Percentiles rank a stretch among this genome's conserved stretches.
These are phyloP conservation scores for Pythium insidiosum DNA, from an alignment of 352 stramenopile species.

Conservation along the genomic window DNA sequence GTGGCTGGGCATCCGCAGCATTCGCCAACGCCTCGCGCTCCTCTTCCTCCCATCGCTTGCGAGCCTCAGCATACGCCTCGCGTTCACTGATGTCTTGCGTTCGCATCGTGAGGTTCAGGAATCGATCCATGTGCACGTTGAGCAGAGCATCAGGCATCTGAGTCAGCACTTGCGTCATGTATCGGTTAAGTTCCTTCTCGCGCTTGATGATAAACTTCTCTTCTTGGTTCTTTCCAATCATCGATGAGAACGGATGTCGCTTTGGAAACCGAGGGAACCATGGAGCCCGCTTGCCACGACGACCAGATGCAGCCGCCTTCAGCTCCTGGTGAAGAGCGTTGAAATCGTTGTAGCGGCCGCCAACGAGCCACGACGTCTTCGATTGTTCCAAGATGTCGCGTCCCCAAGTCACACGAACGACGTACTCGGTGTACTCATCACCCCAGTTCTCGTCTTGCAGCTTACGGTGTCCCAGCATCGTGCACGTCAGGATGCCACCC, in stretches of 20 bases:
- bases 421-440: constrained; percentile 88
- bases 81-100: constrained; percentile 84
- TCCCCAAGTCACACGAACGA: constrained; percentile 81
- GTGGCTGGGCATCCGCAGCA: constrained; percentile 71
- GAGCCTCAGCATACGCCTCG: constrained; percentile 81
- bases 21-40: constrained; percentile 82
- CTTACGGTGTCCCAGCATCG: constrained; percentile 84
- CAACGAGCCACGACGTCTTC: constrained; percentile 84
- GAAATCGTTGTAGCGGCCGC: constrained; percentile 87
- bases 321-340: constrained; percentile 86
- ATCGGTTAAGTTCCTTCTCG: constrained; percentile 88
- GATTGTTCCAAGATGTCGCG: constrained; percentile 85
- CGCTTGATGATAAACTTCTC: constrained; percentile 90
- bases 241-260: constrained; percentile 85
- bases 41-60: constrained; percentile 85
- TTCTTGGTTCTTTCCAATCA: constrained; percentile 88
- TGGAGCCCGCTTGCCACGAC: constrained; percentile 77
- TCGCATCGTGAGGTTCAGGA: constrained; percentile 83
- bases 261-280: constrained; percentile 89
- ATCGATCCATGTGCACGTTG: constrained; percentile 87
- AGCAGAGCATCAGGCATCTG: constrained; percentile 85
- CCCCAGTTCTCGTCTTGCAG: constrained; percentile 87
- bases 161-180: constrained; percentile 88
- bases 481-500: constrained; percentile 84
- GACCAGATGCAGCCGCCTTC: constrained; percentile 75